Evolutionary conservation across 2,329 filamentous ascomycete genomes (phyloP).

Genomic region (Nemania sp.): DNA sequence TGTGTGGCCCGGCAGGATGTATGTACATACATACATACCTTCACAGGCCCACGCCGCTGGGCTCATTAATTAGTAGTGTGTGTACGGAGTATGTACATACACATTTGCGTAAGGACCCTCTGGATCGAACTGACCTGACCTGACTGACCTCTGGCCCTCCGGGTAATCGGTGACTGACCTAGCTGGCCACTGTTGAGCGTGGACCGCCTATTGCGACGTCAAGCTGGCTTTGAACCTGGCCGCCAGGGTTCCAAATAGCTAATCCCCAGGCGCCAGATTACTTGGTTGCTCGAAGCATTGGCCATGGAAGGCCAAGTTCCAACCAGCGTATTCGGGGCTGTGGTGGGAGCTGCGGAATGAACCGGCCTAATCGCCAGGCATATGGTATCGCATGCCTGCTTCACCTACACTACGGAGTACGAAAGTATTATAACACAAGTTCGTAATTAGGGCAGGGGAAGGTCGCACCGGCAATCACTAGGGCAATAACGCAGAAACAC

Average conservation of each 20-base stretch:
- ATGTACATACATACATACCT: too few species aligned
- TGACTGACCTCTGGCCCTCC: slow-evolving; percentile 12
- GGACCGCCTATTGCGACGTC: slow-evolving; percentile 33
- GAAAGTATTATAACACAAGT: slow-evolving; percentile 13
- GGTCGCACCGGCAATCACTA: not conserved
- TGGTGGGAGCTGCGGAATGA: slow-evolving; percentile 31
- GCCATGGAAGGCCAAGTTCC: slow-evolving; percentile 8
- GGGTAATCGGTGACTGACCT: slow-evolving; percentile 12
- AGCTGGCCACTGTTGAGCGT: slow-evolving; percentile 7
- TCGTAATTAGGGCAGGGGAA: not conserved
- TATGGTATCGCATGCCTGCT: too few species aligned
- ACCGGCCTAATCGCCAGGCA: slow-evolving; percentile 25
- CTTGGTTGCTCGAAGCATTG: slow-evolving; percentile 18
- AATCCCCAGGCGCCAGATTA: slow-evolving; percentile 15
- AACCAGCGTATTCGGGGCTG: not conserved
- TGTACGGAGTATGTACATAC: too few species aligned
- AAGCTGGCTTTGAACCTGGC: slow-evolving; percentile 11
- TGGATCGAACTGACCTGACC: slow-evolving; percentile 1
- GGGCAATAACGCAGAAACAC: slow-evolving; percentile 1
- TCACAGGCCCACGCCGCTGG: too few species aligned
- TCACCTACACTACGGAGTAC: too few species aligned
- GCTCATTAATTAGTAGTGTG: too few species aligned
- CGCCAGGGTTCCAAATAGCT: slow-evolving; percentile 15
- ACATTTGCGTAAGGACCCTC: slow-evolving; percentile 12
- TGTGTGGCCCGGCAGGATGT: slow-evolving; percentile 20